Evolutionary conservation across 768 basidiomycete species (phyloP), one percentile per base, ranked within the genome.

Genomic region (Dendrothele bispora): DNA sequence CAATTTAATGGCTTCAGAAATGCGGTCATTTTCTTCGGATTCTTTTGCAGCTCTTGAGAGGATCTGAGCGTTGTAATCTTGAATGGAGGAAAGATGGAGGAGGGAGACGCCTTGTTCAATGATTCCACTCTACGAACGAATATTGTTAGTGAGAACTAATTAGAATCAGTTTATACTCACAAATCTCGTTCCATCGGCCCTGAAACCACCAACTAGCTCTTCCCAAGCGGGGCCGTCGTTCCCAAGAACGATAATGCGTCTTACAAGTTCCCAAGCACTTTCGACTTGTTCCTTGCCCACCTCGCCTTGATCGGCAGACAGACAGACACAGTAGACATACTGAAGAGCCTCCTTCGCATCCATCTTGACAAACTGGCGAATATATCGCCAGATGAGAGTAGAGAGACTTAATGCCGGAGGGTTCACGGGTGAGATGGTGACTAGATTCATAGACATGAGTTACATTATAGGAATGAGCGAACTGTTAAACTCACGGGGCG

Each of bases 321-420:
- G 46, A 8, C 34, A 36, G 6, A 47, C 78, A 49, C 88, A 88
- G 60, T 93, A 94, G 20, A 95, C 88, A 55, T 98, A 98, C 66
- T 99, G 94, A 42, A 99, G 68, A 1, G 95, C 95, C 58, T 95
- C 91, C 59, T 88, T 86, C 0, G 95, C 88, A 56, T 97, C 95
- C 78, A 91, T 82, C 68, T 87, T 90, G 22, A 88, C 89, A 61
- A 98, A 97, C 50, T 87, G 88, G 28, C 92, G 83, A 36, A 97
- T 83, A 61, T 99, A 98, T 14, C 93, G 88, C 82, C 93, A 94
- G 49, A 94, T 80, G 18, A 98, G 65, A 3, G 91, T 89, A 1
- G 92, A 80, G 18, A 98, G 73, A 61, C 88, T 88, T 38, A 95
- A 70, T 1, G 86, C 83, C 1, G 89, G 86, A 11, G 82, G 83